Percentiles rank a stretch among this genome's conserved stretches.
phyloP scores from a whole-genome alignment of 2,329 filamentous ascomycete species.

The Juglanconis oblonga region DNA sequence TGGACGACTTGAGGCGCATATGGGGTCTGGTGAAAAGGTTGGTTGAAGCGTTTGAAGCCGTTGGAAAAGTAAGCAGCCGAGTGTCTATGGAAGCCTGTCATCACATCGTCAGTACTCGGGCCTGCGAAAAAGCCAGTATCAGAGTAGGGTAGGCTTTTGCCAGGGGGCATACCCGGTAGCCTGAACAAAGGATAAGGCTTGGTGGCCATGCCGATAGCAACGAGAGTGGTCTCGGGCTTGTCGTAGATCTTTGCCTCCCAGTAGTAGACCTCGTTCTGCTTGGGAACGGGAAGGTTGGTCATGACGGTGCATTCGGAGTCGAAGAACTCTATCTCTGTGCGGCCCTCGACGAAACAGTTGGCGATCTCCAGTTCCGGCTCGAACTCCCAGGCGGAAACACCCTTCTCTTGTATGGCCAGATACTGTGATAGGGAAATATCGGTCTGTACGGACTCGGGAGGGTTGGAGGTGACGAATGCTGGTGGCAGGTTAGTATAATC shows the following conservation, averaged over 20 bases:
- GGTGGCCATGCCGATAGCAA: constrained; percentile 92
- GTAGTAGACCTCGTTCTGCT: constrained; percentile 99
- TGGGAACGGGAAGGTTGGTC: constrained; percentile 93
- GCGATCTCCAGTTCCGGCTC: constrained; percentile 98
- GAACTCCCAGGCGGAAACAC: constrained; percentile 99
- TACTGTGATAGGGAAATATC: constrained; percentile 98
- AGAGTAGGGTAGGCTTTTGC: neutral
- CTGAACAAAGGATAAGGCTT: constrained; percentile 96
- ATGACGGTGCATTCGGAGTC: constrained; percentile 97
- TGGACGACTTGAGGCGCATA: constrained; percentile 87
- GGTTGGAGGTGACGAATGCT: constrained; percentile 94
- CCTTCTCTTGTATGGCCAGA: constrained; percentile 97
- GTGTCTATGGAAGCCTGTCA: constrained; percentile 80
- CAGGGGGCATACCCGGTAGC: constrained; percentile 70
- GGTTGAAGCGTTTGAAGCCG: constrained; percentile 84
- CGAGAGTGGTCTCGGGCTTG: constrained; percentile 81
- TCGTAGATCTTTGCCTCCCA: constrained; percentile 99
- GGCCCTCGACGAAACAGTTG: constrained; percentile 95
- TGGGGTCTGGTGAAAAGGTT: constrained; percentile 75
- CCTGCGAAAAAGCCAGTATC: neutral
- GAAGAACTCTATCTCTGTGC: constrained; percentile 98
- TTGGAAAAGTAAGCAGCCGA: constrained; percentile 89
- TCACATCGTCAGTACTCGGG: neutral
- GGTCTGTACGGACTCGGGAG: constrained; percentile 90
- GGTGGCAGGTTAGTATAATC: constrained; percentile 12